These are phyloP conservation scores for Alternaria dauci DNA, from an alignment of 2,329 filamentous ascomycete genomes.

Conservation along the genomic window DNA sequence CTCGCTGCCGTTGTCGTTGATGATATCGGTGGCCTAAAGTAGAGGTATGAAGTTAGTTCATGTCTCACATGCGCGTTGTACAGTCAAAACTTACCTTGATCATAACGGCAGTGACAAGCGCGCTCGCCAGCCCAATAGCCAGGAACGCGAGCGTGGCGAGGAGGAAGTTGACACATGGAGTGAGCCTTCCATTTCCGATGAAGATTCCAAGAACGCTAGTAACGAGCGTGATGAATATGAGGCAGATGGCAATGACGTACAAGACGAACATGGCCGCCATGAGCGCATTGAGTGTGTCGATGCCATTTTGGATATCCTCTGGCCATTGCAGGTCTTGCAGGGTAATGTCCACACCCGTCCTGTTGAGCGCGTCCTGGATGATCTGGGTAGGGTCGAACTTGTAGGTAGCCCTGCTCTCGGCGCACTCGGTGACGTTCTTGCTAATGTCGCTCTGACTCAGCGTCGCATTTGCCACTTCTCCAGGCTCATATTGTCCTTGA, in stretches of 20 bases:
- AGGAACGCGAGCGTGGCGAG: slow-evolving; percentile 62
- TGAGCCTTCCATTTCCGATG: slow-evolving; percentile 51
- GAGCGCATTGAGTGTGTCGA: slow-evolving; percentile 60
- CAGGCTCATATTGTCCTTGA: slow-evolving; percentile 58
- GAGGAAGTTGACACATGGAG: slow-evolving; percentile 60
- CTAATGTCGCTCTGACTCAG: slow-evolving; percentile 52
- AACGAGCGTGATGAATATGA: slow-evolving; percentile 61
- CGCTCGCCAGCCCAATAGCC: slow-evolving; percentile 74
- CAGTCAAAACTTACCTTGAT: slow-evolving; percentile 50
- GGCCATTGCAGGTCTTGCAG: slow-evolving; percentile 66
- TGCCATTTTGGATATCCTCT: slow-evolving; percentile 61
- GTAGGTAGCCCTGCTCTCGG: slow-evolving; percentile 62
- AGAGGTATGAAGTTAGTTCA: background rate
- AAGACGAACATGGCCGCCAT: slow-evolving; percentile 65
- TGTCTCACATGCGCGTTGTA: background rate
- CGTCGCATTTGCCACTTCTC: slow-evolving; percentile 54
- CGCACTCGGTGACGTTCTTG: slow-evolving; percentile 65
- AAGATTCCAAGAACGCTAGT: slow-evolving; percentile 57
- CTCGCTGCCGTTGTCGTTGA: slow-evolving; percentile 63
- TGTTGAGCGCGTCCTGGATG: slow-evolving; percentile 60
- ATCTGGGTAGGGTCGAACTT: slow-evolving; percentile 64
- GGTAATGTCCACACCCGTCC: slow-evolving; percentile 54
- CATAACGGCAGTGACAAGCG: slow-evolving; percentile 72
- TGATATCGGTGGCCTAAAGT: slow-evolving; percentile 53
- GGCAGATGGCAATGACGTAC: slow-evolving; percentile 65